phyloP scores from a whole-genome alignment of 2,329 filamentous ascomycete species.

The Parastagonospora avenae region DNA sequence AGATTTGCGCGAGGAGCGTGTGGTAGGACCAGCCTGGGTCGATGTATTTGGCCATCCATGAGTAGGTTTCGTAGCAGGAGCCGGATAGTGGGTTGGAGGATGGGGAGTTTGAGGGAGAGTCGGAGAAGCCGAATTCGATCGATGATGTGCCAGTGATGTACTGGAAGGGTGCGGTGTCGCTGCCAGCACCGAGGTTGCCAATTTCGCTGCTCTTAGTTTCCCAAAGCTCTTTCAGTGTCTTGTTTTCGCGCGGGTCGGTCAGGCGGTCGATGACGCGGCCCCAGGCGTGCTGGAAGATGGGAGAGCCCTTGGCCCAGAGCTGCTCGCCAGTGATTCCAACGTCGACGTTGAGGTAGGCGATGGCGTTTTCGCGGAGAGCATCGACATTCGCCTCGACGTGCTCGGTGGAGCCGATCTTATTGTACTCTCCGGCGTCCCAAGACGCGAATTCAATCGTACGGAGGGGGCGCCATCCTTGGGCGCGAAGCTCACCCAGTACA shows the following conservation, averaged over 20 bases:
- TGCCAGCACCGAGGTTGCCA: constrained; percentile 71
- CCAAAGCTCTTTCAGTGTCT: constrained; percentile 77
- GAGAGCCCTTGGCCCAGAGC: constrained; percentile 80
- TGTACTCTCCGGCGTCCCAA: constrained; percentile 95
- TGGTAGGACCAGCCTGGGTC: constrained; percentile 88
- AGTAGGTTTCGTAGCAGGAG: constrained; percentile 87
- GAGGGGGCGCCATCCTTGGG: constrained; percentile 83
- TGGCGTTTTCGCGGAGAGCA: constrained; percentile 71
- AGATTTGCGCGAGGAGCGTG: constrained; percentile 75
- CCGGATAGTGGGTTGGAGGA: constrained; percentile 69
- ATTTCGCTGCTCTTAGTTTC: constrained; percentile 65
- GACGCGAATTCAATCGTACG: constrained; percentile 97
- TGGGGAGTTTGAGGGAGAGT: constrained; percentile 38
- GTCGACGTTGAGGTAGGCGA: constrained; percentile 92
- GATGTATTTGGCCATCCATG: constrained; percentile 79
- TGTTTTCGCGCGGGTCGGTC: constrained; percentile 71
- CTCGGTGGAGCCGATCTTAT: constrained; percentile 91
- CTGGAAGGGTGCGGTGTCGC: constrained; percentile 90
- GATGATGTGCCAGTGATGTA: constrained; percentile 87
- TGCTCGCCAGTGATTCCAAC: constrained; percentile 75
- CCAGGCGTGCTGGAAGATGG: constrained; percentile 75
- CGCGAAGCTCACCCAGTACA: constrained; percentile 78
- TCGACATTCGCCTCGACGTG: constrained; percentile 87
- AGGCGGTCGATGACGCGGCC: constrained; percentile 76
- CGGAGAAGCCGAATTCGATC: constrained; percentile 80